A percentile compares a stretch with the other conserved stretches of the same genome.
Conservation (phyloP, 2,329 filamentous ascomycete species). For the Dactylella cylindrospora region DNA sequence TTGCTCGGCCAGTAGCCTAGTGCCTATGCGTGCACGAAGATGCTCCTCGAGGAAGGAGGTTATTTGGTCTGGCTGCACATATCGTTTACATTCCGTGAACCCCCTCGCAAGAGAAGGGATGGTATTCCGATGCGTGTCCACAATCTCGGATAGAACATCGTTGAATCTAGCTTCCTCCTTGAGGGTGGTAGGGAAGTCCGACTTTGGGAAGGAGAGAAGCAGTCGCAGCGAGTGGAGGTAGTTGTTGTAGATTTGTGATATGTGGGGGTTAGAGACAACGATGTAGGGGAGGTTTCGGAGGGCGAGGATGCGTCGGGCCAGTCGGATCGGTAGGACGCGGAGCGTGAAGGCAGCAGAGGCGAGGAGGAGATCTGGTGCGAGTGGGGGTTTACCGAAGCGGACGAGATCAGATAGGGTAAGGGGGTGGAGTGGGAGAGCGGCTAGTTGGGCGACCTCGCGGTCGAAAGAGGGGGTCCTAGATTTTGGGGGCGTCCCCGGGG, state of each 20-base stretch:
- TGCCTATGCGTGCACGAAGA: constrained; percentile 88
- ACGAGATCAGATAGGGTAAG: constrained; percentile 86
- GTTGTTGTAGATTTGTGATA: constrained; percentile 91
- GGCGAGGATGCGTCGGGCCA: constrained; percentile 90
- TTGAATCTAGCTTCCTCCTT: constrained; percentile 91
- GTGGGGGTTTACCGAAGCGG: constrained; percentile 60
- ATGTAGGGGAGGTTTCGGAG: constrained; percentile 94
- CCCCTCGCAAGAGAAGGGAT: constrained; percentile 89
- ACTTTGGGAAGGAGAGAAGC: constrained; percentile 77
- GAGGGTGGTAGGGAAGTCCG: constrained; percentile 68
- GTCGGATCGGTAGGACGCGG: constrained; percentile 82
- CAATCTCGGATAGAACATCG: constrained; percentile 89
- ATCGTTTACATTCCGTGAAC: constrained; percentile 89
- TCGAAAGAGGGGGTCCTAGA: constrained; percentile 42
- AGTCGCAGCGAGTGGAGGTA: constrained; percentile 92
- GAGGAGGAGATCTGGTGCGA: constrained; percentile 61
- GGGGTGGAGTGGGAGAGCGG: constrained; percentile 74
- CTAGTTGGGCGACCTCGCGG: constrained; percentile 71
- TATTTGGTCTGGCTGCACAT: constrained; percentile 80
- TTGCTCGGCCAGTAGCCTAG: constrained; percentile 89
- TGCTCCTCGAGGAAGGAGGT: constrained; percentile 92
- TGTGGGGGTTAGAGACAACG: constrained; percentile 95
- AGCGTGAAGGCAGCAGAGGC: constrained; percentile 95
- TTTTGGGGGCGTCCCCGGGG: constrained; percentile 16
- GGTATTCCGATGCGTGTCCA: constrained; percentile 89